Base-by-base conservation (phyloP, 2,329 filamentous ascomycete genomes). In the Botrytis elliptica region DNA sequence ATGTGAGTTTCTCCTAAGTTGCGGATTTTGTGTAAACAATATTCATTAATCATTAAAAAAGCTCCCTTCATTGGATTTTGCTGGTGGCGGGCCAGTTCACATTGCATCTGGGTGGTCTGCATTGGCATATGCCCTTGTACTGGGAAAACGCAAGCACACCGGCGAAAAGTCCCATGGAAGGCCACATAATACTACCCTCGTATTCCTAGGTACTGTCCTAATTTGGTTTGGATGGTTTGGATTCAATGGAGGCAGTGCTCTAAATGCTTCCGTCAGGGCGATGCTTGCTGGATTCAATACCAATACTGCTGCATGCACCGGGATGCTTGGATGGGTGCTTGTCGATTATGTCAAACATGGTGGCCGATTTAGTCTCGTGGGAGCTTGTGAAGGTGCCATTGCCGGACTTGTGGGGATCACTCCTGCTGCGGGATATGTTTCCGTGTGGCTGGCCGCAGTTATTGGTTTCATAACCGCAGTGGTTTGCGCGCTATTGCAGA, bases 181-280 rank as follows among this genome's bases (percentile, higher is more conserved):
- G 79, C 86, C 89, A 1, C 89, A 91, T 79, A 91, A 90, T 80
- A 87, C 89, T 0, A 86, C 88, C 0, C 84, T 91, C 1, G 88
- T 91, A 77, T 89, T 89, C 76, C 84, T 91, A 3, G 89, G 89
- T 2, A 91, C 89, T 0, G 83, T 90, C 1, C 83, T 91, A 59
- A 90, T 91, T 75, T 91, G 89, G 89, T 90, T 91, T 74, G 89
- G 87, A 1, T 88, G 86, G 86, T 86, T 87, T 70, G 85, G 84
- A 0, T 88, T 88, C 79, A 88, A 88, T 74, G 85, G 87, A 74
- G 85, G 81, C 29, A 84, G 81, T 63, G 86, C 87, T 1, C 83
- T 86, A 42, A 88, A 88, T 76, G 81, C 87, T 1, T 85, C 84
- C 8, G 78, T 89, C 14, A 84, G 87, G 62, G 84, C 85, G 55